A percentile compares a stretch with the other conserved stretches of the same genome.
Evolutionary conservation across 2,329 filamentous ascomycete genomes (phyloP).

Genomic region (Venturiaceae sp.): DNA sequence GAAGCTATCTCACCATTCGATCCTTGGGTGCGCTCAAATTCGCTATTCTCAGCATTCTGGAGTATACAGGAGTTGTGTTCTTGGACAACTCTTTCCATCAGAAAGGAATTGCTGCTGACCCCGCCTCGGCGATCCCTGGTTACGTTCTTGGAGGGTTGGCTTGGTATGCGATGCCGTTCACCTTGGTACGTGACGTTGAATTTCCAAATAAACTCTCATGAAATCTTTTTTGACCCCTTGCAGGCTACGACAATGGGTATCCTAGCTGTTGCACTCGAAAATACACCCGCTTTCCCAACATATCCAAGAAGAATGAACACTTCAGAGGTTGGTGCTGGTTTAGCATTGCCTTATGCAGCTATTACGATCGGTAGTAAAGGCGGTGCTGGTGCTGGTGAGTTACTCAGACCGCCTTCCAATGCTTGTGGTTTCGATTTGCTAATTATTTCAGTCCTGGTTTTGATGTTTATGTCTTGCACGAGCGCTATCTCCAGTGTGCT

Average conservation of each 20-base stretch:
- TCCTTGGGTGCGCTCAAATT: slow-evolving; percentile 25
- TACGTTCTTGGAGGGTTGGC: slow-evolving; percentile 14
- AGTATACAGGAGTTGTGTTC: slow-evolving; percentile 17
- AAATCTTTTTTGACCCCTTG: slow-evolving; percentile 22
- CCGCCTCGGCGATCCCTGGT: slow-evolving; percentile 13
- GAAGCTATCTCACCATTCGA: slow-evolving; percentile 16
- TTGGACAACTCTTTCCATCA: slow-evolving; percentile 19
- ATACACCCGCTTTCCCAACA: slow-evolving; percentile 12
- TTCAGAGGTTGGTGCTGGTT: slow-evolving; percentile 13
- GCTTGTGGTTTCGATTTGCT: neutral
- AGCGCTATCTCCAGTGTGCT: slow-evolving; percentile 33
- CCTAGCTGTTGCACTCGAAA: slow-evolving; percentile 16
- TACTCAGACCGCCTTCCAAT: neutral
- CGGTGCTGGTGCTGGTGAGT: slow-evolving; percentile 22
- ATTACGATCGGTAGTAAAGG: slow-evolving; percentile 25
- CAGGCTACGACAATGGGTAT: slow-evolving; percentile 23
- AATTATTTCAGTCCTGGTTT: slow-evolving; percentile 21
- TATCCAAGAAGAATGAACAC: slow-evolving; percentile 22
- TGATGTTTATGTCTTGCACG: slow-evolving; percentile 40
- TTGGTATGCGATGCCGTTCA: slow-evolving; percentile 17
- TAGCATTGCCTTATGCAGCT: slow-evolving; percentile 20
- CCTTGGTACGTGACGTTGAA: slow-evolving; percentile 18
- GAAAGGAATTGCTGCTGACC: slow-evolving; percentile 18
- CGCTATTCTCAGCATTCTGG: slow-evolving; percentile 31
- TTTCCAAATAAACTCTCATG: neutral